phyloP scores from a whole-genome alignment of 164 flowering plant genomes.

The Macadamia integrifolia region DNA sequence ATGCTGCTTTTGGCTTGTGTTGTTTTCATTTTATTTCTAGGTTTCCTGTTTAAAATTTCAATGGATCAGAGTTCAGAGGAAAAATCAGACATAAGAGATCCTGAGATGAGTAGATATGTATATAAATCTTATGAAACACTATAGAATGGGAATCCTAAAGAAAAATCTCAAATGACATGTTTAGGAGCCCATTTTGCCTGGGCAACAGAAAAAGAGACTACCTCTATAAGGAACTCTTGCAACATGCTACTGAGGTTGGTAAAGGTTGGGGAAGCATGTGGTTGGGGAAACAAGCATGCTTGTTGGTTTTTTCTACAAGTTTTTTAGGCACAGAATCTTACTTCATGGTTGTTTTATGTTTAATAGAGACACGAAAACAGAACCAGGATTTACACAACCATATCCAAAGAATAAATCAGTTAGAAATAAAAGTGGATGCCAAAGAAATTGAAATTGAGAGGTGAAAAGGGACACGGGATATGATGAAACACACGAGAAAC shows the following conservation, averaged over 20 bases:
- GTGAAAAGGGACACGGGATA: slow-evolving; percentile 52
- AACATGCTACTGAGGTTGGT: slow-evolving; percentile 79
- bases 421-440: slow-evolving; percentile 58
- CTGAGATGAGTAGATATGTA: slow-evolving; percentile 54
- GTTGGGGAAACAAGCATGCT: no score
- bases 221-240: slow-evolving; percentile 58
- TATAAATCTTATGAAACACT: slow-evolving; percentile 46
- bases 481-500: slow-evolving; percentile 57
- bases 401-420: slow-evolving; percentile 36
- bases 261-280: slow-evolving; percentile 44
- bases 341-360: slow-evolving; percentile 9
- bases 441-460: slow-evolving; percentile 71
- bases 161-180: slow-evolving; percentile 37
- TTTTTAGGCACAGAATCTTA: neutral
- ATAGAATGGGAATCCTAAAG: slow-evolving; percentile 42
- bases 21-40: neutral
- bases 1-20: neutral
- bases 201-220: slow-evolving; percentile 57
- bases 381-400: slow-evolving; percentile 33
- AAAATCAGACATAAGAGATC: slow-evolving; percentile 72
- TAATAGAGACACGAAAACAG: slow-evolving; percentile 45
- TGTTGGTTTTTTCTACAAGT: neutral
- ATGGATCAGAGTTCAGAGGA: slow-evolving; percentile 47
- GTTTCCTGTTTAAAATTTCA: slow-evolving; percentile 4
- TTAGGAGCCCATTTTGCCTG: slow-evolving; percentile 70